Evolutionary conservation across 2,329 filamentous ascomycete species (phyloP).

Genomic region (Juglanconis oblonga): DNA sequence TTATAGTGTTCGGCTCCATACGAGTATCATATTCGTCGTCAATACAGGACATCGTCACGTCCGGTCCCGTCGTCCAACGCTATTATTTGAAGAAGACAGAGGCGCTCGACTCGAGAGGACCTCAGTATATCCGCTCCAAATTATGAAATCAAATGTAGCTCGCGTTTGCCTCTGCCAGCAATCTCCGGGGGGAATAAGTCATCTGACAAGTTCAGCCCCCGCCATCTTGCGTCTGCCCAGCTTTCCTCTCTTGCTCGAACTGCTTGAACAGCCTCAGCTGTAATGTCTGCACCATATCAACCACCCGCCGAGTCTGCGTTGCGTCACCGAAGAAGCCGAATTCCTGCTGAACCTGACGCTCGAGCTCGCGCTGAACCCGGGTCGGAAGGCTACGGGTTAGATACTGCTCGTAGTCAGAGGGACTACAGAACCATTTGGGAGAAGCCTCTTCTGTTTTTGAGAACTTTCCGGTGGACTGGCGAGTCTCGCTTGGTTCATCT

Average conservation of each 20-base stretch:
- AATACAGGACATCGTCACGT: not conserved
- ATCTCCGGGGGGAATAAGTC: no score
- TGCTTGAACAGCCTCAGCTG: slow-evolving; percentile 17
- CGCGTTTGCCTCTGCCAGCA: no score
- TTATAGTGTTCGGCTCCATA: no score
- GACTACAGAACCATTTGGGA: slow-evolving; percentile 13
- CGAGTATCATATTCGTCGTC: not conserved
- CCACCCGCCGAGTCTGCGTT: slow-evolving; percentile 13
- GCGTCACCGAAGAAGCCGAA: slow-evolving; percentile 18
- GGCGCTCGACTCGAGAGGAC: no score
- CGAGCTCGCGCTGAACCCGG: slow-evolving; percentile 17
- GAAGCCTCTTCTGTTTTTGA: not conserved
- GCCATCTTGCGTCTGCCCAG: not conserved
- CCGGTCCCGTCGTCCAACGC: no score
- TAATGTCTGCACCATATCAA: slow-evolving; percentile 18
- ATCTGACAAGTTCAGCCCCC: not conserved
- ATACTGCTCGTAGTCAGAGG: slow-evolving; percentile 17
- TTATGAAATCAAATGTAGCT: no score
- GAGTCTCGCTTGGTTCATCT: slow-evolving; percentile 2
- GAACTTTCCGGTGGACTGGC: not conserved
- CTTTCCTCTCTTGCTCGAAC: slow-evolving; percentile 1
- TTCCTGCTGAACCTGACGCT: slow-evolving; percentile 16
- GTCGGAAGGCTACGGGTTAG: slow-evolving; percentile 14
- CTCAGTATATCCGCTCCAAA: no score
- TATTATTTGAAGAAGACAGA: no score